Evolutionary conservation across 768 basidiomycete genomes (phyloP).

Genomic region (Paxillus involutus): DNA sequence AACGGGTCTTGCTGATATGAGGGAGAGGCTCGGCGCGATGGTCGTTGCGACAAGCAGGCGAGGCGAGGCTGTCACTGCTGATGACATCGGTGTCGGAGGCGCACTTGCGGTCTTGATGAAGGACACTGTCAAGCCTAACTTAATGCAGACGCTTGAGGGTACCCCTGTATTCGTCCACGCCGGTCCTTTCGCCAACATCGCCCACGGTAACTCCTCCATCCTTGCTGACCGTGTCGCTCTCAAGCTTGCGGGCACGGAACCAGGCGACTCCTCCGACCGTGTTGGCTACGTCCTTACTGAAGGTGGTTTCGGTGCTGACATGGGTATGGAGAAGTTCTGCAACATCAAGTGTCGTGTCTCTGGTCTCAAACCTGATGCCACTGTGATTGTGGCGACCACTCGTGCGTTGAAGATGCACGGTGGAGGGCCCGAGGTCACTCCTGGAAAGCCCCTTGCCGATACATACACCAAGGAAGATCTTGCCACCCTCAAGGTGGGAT

Average conservation of each 20-base stretch:
- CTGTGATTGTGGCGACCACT: conserved; percentile 95
- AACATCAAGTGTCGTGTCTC: conserved; percentile 98
- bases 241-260: conserved; percentile 94
- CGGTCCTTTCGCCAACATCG: conserved; percentile 98
- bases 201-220: conserved; percentile 98
- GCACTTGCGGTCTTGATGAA: conserved; percentile 97
- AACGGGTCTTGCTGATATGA: conserved; percentile 88
- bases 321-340: conserved; percentile 99
- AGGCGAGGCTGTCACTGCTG: conserved; percentile 92
- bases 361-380: conserved; percentile 90
- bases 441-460: conserved; percentile 90
- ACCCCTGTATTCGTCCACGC: conserved; percentile 99
- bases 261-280: conserved; percentile 78
- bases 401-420: conserved; percentile 99
- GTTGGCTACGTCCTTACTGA: conserved; percentile 97
- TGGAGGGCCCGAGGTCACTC: conserved; percentile 94
- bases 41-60: conserved; percentile 92
- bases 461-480: conserved; percentile 95
- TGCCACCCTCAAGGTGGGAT: conserved; percentile 85
- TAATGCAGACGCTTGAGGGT: conserved; percentile 98
- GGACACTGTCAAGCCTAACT: conserved; percentile 97
- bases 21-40: conserved; percentile 90
- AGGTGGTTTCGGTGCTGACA: conserved; percentile 98
- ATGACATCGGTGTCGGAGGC: conserved; percentile 93
- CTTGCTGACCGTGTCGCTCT: conserved; percentile 96